Base-by-base conservation (phyloP, 1,284 basidiomycete species). In the Malassezia obtusa region DNA sequence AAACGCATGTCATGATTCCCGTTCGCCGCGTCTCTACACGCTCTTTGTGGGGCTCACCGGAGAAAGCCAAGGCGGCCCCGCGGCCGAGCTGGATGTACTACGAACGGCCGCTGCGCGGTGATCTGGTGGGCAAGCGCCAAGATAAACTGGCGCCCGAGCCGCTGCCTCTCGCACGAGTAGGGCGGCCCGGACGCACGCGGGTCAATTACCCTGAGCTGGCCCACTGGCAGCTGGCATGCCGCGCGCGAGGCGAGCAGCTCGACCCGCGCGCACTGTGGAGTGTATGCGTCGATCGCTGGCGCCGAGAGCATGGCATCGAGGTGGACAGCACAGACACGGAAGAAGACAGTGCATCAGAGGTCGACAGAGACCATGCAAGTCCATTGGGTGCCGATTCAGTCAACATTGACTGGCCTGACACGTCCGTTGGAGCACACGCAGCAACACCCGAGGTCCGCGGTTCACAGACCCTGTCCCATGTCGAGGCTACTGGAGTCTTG, bases 61-160 rank as follows among this genome's bases (percentile, higher is more conserved):
- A 39, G 25, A 44, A 33, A 1, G n/a, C 25, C 8, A 32, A 36
- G 17, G 19, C 28, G 15, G 36, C 26, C 15, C 52, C 46, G 11
- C 37, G n/a, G 17, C 37, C 51, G 8, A 30, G 26, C n/a, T 54
- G 52, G 52, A 40, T 35, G 39, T 45, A 54, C 31, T 54, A 54
- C 35, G 15, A 22, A 8, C 45, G 52, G 6, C 52, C 52, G 10
- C 22, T 37, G 11, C 39, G 48, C 2, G 19, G 14, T 11, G 38
- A 49, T 30, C 21, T 54, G 19, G 37, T 30, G 10, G 46, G 35
- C 2, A 36, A 35, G 32, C 46, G 52, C 4, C 2, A 25, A 7
- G 52, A 55, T 28, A 33, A 37, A 5, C 17, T 32, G 2, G 39
- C 41, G 19, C 22, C 53, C 10, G 53, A 56, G 49, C 53, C 53